phyloP scores from a whole-genome alignment of 805 yeast genomes.

The Zygotorulaspora danielsina region DNA sequence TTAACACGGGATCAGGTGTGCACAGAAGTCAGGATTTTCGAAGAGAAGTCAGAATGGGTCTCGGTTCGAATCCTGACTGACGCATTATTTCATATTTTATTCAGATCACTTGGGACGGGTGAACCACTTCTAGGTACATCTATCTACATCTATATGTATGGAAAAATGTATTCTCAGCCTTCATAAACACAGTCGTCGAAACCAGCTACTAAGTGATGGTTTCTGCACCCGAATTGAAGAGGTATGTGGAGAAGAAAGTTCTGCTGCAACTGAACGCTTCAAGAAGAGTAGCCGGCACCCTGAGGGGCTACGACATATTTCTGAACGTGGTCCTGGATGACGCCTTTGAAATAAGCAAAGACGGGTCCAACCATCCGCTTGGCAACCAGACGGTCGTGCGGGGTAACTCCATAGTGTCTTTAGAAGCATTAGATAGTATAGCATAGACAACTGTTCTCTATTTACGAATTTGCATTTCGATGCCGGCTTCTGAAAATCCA shows the following conservation, averaged over 20 bases:
- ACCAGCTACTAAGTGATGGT: constrained; percentile 44
- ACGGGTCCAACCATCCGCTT: constrained; percentile 49
- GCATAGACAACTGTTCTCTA: constrained; percentile 9
- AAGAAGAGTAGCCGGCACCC: constrained; percentile 70
- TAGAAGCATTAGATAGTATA: constrained; percentile 47
- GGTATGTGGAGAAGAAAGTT: constrained; percentile 72
- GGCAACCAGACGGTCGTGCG: constrained; percentile 67
- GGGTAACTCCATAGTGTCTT: constrained; percentile 72
- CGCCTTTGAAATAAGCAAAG: constrained; percentile 55
- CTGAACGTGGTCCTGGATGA: constrained; percentile 67
- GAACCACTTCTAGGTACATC: too few species aligned
- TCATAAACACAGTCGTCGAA: too few species aligned
- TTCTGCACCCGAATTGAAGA: constrained; percentile 58
- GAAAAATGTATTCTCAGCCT: too few species aligned
- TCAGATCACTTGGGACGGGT: too few species aligned
- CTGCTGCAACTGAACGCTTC: constrained; percentile 73
- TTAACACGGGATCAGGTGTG: too few species aligned
- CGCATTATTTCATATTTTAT: too few species aligned
- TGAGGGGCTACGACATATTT: constrained; percentile 83
- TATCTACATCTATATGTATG: too few species aligned
- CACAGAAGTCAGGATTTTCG: too few species aligned
- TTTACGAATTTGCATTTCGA: constrained; percentile 57
- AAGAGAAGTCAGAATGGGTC: too few species aligned
- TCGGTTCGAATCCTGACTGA: too few species aligned
- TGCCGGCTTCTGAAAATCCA: constrained; percentile 62